These are phyloP conservation scores for Raphanus sativus DNA, from an alignment of 345 rosid species.

Conservation along the genomic window DNA sequence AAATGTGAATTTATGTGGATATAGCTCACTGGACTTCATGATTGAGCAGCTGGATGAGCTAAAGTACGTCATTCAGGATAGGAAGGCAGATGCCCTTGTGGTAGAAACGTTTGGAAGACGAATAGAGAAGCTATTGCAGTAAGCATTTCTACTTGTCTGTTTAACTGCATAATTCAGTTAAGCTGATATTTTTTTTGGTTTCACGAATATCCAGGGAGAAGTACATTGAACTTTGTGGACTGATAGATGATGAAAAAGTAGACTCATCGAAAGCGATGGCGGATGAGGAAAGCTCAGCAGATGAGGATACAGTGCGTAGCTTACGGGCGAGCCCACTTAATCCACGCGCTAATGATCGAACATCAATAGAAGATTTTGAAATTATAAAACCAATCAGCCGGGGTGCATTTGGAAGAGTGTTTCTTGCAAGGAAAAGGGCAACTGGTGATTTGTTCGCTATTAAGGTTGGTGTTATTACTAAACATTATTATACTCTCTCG, in stretches of 20 bases:
- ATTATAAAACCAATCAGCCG: slow-evolving; percentile 97
- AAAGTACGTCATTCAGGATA: slow-evolving; percentile 86
- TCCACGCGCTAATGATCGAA: slow-evolving; percentile 73
- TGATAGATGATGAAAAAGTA: slow-evolving; percentile 76
- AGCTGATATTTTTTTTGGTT: not conserved
- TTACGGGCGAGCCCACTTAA: slow-evolving; percentile 85
- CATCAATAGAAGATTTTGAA: slow-evolving; percentile 97
- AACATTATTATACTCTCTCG: not conserved
- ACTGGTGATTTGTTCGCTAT: slow-evolving; percentile 96
- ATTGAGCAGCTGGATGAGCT: slow-evolving; percentile 78
- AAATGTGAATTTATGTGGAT: slow-evolving; percentile 66
- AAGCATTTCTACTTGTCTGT: slow-evolving; percentile 35
- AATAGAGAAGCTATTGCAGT: slow-evolving; percentile 91
- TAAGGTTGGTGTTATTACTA: slow-evolving; percentile 54
- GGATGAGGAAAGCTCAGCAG: slow-evolving; percentile 83
- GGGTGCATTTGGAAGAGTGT: slow-evolving; percentile 95
- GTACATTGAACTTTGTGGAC: slow-evolving; percentile 73
- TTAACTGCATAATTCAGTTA: not conserved
- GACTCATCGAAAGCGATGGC: slow-evolving; percentile 56
- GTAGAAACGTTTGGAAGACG: slow-evolving; percentile 98
- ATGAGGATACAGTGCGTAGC: slow-evolving; percentile 79
- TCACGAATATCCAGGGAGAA: slow-evolving; percentile 68
- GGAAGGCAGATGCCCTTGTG: slow-evolving; percentile 91
- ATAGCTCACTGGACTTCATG: slow-evolving; percentile 67
- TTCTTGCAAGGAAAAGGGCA: slow-evolving; percentile 84